Conservation (phyloP, 2,329 filamentous ascomycete genomes). For the Nemania sp. region DNA sequence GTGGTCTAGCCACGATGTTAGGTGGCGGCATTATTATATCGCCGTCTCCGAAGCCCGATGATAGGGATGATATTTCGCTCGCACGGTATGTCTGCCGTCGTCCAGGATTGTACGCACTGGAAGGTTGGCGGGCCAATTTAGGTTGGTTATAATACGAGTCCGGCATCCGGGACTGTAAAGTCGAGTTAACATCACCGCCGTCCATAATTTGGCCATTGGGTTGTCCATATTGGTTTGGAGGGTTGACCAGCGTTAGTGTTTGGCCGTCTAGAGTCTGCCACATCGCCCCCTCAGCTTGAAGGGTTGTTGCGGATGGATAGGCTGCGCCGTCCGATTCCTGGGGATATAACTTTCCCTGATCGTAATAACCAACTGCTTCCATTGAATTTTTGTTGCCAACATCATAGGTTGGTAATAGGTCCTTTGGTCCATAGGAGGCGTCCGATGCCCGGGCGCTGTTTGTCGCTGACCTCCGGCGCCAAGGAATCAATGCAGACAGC, state of each 20-base stretch:
- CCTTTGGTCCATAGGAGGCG: conserved; percentile 40
- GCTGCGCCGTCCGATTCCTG: conserved; percentile 34
- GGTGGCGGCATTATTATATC: conserved; percentile 64
- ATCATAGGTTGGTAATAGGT: conserved; percentile 47
- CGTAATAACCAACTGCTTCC: conserved; percentile 43
- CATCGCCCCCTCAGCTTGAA: conserved; percentile 37
- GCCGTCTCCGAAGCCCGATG: conserved; percentile 73
- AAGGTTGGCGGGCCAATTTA: conserved; percentile 53
- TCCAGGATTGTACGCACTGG: conserved; percentile 53
- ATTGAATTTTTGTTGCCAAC: conserved; percentile 43
- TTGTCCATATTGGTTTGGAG: conserved; percentile 45
- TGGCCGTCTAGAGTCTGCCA: conserved; percentile 37
- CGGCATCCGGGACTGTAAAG: conserved; percentile 53
- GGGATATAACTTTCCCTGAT: conserved; percentile 41
- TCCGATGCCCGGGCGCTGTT: conserved; percentile 32
- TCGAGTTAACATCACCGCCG: conserved; percentile 45
- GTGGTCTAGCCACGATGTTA: conserved; percentile 37
- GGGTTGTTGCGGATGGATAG: conserved; percentile 38
- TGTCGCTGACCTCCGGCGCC: conserved; percentile 38
- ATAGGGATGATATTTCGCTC: conserved; percentile 70
- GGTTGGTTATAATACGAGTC: conserved; percentile 56
- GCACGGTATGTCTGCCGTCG: conserved; percentile 55
- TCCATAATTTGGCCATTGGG: conserved; percentile 47
- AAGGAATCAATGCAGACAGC: conserved; percentile 41
- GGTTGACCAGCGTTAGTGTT: conserved; percentile 40